Percentiles rank a stretch among this genome's conserved stretches.
Evolutionary conservation across 208 protist species (phyloP).

Genomic region (Trypanosoma mega): DNA sequence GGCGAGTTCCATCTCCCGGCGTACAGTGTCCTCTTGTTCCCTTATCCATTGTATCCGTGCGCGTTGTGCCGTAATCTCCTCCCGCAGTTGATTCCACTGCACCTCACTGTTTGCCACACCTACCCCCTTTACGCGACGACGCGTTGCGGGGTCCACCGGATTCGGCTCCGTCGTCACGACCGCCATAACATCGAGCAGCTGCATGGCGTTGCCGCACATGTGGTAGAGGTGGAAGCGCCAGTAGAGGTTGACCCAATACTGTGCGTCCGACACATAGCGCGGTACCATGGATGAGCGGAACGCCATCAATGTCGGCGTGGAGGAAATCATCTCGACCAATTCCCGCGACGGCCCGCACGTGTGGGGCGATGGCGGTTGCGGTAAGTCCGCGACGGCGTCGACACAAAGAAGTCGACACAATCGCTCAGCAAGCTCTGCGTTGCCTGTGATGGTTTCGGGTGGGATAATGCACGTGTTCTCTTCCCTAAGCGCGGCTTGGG

Average conservation of each 20-base stretch:
- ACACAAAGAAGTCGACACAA: constrained; percentile 13
- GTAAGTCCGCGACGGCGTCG: constrained; percentile 4
- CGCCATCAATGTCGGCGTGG: constrained; percentile 19
- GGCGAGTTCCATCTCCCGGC: constrained; percentile 47
- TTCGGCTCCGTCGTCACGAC: constrained; percentile 23
- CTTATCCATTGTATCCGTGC: constrained; percentile 24
- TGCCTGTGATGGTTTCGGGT: constrained; percentile 23
- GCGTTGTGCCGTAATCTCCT: constrained; percentile 26
- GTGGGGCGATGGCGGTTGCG: background rate
- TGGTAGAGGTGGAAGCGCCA: constrained; percentile 46
- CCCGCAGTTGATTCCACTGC: constrained; percentile 29
- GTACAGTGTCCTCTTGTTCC: constrained; percentile 19
- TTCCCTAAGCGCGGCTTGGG: constrained; percentile 34
- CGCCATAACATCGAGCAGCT: constrained; percentile 35
- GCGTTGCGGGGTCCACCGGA: background rate
- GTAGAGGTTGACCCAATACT: constrained; percentile 56
- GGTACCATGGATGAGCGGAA: constrained; percentile 50
- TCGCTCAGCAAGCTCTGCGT: constrained; percentile 8
- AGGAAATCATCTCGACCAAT: constrained; percentile 41
- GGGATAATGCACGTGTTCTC: constrained; percentile 41
- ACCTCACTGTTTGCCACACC: constrained; percentile 10
- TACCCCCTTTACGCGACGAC: background rate
- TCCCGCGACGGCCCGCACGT: constrained; percentile 30
- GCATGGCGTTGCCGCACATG: constrained; percentile 27
- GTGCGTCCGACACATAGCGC: constrained; percentile 39